These are phyloP conservation scores for Phytopythium chamaehyphon DNA, from an alignment of 352 stramenopile genomes.

Conservation along the genomic window DNA sequence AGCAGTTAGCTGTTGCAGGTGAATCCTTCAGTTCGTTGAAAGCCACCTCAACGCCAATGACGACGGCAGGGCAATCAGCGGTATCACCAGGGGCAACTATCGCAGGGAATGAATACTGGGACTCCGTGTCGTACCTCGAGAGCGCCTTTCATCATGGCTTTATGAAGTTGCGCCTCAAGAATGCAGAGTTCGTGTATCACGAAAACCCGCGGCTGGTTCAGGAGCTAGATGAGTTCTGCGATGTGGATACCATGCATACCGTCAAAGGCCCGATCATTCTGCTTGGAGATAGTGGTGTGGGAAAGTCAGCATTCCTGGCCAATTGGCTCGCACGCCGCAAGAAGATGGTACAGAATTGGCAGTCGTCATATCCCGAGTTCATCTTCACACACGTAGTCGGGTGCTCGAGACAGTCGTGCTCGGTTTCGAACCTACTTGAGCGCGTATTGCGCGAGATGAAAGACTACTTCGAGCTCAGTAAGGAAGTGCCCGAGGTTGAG, in stretches of 20 bases:
- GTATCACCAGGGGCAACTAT: constrained; percentile 2
- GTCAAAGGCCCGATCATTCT: constrained; percentile 71
- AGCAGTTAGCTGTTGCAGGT: too few relatives aligned
- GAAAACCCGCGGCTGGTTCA: constrained; percentile 58
- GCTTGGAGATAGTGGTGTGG: constrained; percentile 64
- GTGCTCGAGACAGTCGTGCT: constrained; percentile 83
- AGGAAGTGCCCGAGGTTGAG: constrained; percentile 78
- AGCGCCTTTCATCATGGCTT: constrained; percentile 80
- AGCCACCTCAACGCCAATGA: not conserved
- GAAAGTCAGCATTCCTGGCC: constrained; percentile 73
- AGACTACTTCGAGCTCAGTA: constrained; percentile 89
- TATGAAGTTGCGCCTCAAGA: constrained; percentile 65
- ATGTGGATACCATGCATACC: constrained; percentile 84
- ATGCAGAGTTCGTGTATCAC: constrained; percentile 69
- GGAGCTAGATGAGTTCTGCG: constrained; percentile 80
- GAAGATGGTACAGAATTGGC: constrained; percentile 85
- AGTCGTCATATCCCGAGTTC: constrained; percentile 80
- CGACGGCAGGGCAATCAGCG: not conserved
- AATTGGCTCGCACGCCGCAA: constrained; percentile 82
- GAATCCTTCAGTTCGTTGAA: too few relatives aligned
- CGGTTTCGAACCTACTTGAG: constrained; percentile 83
- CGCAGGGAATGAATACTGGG: constrained; percentile 54
- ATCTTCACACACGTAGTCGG: constrained; percentile 91
- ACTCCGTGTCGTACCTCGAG: constrained; percentile 80
- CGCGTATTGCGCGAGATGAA: constrained; percentile 88